Evolutionary conservation across 768 basidiomycete genomes (phyloP), one percentile per base, ranked within the genome.

Genomic region (Zangia roseola): DNA sequence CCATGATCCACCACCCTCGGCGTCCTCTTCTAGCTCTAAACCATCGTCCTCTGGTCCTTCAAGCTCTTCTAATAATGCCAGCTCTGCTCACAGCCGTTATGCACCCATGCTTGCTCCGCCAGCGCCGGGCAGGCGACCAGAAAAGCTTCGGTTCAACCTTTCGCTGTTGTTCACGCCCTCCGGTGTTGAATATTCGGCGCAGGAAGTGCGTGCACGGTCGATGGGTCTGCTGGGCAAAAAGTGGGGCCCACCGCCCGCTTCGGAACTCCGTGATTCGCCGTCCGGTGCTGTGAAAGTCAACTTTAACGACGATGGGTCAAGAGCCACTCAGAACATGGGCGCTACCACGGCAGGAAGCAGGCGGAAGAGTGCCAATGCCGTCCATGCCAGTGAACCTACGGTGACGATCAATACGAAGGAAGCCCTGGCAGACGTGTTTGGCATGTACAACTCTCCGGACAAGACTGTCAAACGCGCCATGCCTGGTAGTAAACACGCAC

Each of bases 401-500:
- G 86, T 98, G 6, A 99, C 97, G 1, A 92, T 98, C 58, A 97
- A 97, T 65, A 99, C 97, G 24, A 94, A 93, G 65, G 91, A 92
- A 54, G 97, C 97, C 4, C 76, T 97, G 28, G 88, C 83, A 12
- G 93, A 97, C 61, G 92, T 98, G 35, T 93, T 94, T 70, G 88
- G 86, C 44, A 93, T 98, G 87, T 98, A 94, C 65, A 95, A 97
- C 65, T 91, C 88, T 9, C 89, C 89, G 3, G 88, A 90, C 52
- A 89, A 84, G 69, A 85, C 85, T 0, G 74, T 76, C 38, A 81
- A 78, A 43, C 67, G 76, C 21, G 57, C 73, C 14, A 63, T 74
- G 56, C 78, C 80, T 5, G 86, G 87, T 20, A 86, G 82, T 57
- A 88, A 88, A 60, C 80, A 88, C 61, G 86, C 84, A 0, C 85